Evolutionary conservation across 2,329 filamentous ascomycete genomes (phyloP), one percentile per base, ranked within the genome.

Genomic region (Xylaria sp.): DNA sequence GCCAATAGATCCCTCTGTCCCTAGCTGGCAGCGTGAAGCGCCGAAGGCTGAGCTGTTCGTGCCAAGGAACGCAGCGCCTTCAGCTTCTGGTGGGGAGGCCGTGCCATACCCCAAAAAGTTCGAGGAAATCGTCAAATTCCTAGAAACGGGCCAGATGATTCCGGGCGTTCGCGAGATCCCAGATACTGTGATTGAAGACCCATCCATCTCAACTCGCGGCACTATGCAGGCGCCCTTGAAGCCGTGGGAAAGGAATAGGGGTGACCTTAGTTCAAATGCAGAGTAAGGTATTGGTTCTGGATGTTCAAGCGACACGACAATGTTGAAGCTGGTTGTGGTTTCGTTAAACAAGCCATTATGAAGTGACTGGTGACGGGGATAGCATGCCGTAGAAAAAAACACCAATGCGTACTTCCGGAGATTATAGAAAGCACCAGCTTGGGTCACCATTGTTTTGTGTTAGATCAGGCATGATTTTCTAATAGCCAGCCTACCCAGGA

Each of bases 111-210:
- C 92, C 2, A 89, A 88, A 15, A 90, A 89, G 1, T 94, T 94
- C 76, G 88, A 90, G 6, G 88, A 93, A 70, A 93, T 94, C 46
- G 89, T 94, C 61, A 90, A 91, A 66, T 85, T 94, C 62, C 91
- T 94, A 67, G 90, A 90, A 13, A 89, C 86, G 10, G 91, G 91
- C 50, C 87, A 91, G 74, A 88, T 89, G 1, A 90, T 94, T 63
- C 91, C 92, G 1, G 92, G 92, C 0, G 93, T 94, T 77, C 89
- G 89, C 74, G 86, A 94, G 66, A 92, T 94, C 56, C 91, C 92
- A 3, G 86, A 90, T 69, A 93, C 89, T 0, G 84, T 94, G 12
- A 83, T 93, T 34, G 85, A 86, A 31, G 90, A 90, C 0, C 88
- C 91, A 70, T 86, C 73, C 1, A 75, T 78, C 41, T 74, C 73